A percentile compares a stretch with the other conserved stretches of the same genome.
Evolutionary conservation across 352 stramenopile species (phyloP).

Genomic region (Pythium phragmitis): DNA sequence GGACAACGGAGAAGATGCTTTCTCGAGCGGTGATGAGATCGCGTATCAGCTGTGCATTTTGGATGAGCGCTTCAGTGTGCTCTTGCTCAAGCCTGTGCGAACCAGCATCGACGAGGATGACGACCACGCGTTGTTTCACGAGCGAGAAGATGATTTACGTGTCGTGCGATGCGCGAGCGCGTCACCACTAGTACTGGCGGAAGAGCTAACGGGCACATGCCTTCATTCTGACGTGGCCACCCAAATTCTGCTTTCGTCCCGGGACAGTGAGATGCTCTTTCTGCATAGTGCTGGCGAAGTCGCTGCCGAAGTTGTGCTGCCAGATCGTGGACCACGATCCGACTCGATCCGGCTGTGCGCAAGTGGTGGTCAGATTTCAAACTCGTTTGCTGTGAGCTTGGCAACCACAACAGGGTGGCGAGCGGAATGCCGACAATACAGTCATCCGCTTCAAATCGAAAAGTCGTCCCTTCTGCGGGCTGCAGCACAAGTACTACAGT

Average conservation of each 20-base stretch:
- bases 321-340: background rate
- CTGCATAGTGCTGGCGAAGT: conserved; percentile 9
- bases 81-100: conserved; percentile 22
- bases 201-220: background rate
- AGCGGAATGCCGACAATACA: conserved; percentile 13
- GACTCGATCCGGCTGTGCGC: background rate
- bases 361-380: background rate
- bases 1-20: background rate
- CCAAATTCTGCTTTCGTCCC: conserved; percentile 13
- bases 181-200: background rate
- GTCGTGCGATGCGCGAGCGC: conserved; percentile 19
- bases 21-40: conserved; percentile 1
- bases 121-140: background rate
- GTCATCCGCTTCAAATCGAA: conserved; percentile 16
- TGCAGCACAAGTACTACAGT: conserved; percentile 8
- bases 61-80: conserved; percentile 16
- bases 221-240: background rate
- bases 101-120: background rate
- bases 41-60: conserved; percentile 7
- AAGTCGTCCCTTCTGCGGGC: conserved; percentile 13
- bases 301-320: conserved; percentile 10
- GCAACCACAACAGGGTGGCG: background rate
- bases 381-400: background rate
- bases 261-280: conserved; percentile 2
- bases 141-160: conserved; percentile 18